A percentile compares a stretch with the other conserved stretches of the same genome.
phyloP scores from a whole-genome alignment of 148 eudicot species.

The Suaeda aralocaspica region DNA sequence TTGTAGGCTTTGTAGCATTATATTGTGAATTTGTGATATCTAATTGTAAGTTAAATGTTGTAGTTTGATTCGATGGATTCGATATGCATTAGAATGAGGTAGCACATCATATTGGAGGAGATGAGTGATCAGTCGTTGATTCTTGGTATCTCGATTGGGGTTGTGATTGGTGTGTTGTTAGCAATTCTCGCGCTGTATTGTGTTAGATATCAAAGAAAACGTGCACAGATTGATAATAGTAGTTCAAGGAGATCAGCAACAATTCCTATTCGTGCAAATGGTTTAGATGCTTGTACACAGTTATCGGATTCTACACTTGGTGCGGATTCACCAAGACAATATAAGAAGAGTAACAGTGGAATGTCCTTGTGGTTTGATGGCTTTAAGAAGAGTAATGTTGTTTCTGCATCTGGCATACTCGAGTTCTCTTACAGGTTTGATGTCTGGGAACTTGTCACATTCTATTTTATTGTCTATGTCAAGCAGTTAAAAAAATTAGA shows the following conservation, averaged over 20 bases:
- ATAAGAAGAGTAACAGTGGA: conserved; percentile 30
- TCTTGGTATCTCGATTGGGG: conserved; percentile 79
- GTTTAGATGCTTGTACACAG: conserved; percentile 62
- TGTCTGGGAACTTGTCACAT: neutral
- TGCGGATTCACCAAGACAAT: conserved; percentile 64
- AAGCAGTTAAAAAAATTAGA: neutral
- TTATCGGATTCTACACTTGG: conserved; percentile 83
- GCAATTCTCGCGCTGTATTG: conserved; percentile 60
- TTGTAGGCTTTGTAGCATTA: neutral
- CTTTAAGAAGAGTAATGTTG: conserved; percentile 53
- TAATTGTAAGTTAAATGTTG: conserved; percentile 3
- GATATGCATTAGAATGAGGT: conserved; percentile 22
- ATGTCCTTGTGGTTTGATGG: conserved; percentile 68
- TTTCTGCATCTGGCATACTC: conserved; percentile 80
- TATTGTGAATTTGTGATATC: too few species aligned
- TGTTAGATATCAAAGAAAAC: conserved; percentile 59
- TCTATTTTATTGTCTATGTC: neutral
- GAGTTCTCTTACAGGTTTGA: conserved; percentile 85
- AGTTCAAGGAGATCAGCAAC: conserved; percentile 72
- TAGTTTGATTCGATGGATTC: conserved; percentile 36
- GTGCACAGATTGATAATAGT: conserved; percentile 54
- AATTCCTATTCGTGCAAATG: conserved; percentile 67
- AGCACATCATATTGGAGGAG: conserved; percentile 22
- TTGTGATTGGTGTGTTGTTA: conserved; percentile 71
- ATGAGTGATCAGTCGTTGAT: conserved; percentile 63